Conservation (phyloP, 257 asterid genomes). For the Fraxinus quadrangulata region DNA sequence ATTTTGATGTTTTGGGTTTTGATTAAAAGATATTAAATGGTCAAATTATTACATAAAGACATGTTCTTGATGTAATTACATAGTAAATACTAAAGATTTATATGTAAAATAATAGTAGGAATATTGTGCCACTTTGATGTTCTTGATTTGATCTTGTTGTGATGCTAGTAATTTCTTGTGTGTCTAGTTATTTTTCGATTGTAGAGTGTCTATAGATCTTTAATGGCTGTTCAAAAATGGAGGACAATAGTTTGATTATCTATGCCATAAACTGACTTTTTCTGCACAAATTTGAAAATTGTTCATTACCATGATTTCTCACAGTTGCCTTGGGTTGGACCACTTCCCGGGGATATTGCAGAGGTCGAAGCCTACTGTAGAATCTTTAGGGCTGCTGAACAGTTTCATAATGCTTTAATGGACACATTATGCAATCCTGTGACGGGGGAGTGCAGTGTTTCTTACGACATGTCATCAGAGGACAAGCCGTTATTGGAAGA, state of each 20-base stretch:
- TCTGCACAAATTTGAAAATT: constrained; percentile 45
- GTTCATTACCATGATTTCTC: constrained; percentile 51
- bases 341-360: constrained; percentile 95
- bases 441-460: constrained; percentile 89
- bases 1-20: background rate
- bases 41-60: background rate
- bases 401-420: constrained; percentile 83
- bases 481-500: constrained; percentile 81
- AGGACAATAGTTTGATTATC: background rate
- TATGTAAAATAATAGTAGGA: background rate
- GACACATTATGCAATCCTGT: constrained; percentile 86
- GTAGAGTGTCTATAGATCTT: background rate
- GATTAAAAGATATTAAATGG: background rate
- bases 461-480: constrained; percentile 79
- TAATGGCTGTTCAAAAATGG: background rate
- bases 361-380: constrained; percentile 98
- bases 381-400: constrained; percentile 90
- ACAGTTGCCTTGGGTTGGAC: constrained; percentile 76
- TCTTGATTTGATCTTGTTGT: background rate
- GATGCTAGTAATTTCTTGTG: background rate
- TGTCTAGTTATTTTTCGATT: background rate
- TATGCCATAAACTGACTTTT: constrained; percentile 28
- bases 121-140: background rate
- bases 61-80: background rate
- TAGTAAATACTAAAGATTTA: background rate